Evolutionary conservation across 768 basidiomycete species (phyloP).

Genomic region (Rhizopogon rudus): DNA sequence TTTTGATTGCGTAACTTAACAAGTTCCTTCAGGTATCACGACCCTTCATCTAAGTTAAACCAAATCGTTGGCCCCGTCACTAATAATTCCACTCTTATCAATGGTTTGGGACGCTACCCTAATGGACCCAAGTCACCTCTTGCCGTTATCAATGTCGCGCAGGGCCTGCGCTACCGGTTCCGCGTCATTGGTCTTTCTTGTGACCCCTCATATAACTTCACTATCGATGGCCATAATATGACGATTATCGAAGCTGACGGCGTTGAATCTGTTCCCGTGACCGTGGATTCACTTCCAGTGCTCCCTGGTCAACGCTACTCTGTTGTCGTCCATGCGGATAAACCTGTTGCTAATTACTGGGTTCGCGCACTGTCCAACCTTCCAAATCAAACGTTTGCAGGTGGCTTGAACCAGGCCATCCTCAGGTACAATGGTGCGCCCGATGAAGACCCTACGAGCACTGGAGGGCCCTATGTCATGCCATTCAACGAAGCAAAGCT

Average conservation of each 20-base stretch:
- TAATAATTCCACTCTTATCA: constrained; percentile 38
- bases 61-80: constrained; percentile 9
- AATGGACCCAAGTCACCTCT: constrained; percentile 29
- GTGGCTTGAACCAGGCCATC: constrained; percentile 33
- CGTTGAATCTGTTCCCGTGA: constrained; percentile 24
- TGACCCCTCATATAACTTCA: constrained; percentile 27
- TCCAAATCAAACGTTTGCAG: constrained; percentile 27
- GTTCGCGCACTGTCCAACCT: constrained; percentile 29
- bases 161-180: constrained; percentile 36
- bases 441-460: constrained; percentile 29
- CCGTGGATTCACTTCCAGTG: constrained; percentile 38
- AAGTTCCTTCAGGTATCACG: constrained; percentile 20
- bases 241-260: constrained; percentile 43
- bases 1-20: background rate
- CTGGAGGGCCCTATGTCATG: constrained; percentile 4
- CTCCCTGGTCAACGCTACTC: constrained; percentile 41
- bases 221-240: constrained; percentile 30
- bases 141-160: constrained; percentile 33
- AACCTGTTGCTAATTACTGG: constrained; percentile 39
- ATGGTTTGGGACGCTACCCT: constrained; percentile 37
- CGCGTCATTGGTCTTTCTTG: constrained; percentile 32
- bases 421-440: constrained; percentile 35
- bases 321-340: constrained; percentile 33
- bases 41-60: constrained; percentile 10
- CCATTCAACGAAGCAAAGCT: constrained; percentile 30